Base-by-base conservation (phyloP, 352 stramenopile genomes). In the Pythium grandisporangium region DNA sequence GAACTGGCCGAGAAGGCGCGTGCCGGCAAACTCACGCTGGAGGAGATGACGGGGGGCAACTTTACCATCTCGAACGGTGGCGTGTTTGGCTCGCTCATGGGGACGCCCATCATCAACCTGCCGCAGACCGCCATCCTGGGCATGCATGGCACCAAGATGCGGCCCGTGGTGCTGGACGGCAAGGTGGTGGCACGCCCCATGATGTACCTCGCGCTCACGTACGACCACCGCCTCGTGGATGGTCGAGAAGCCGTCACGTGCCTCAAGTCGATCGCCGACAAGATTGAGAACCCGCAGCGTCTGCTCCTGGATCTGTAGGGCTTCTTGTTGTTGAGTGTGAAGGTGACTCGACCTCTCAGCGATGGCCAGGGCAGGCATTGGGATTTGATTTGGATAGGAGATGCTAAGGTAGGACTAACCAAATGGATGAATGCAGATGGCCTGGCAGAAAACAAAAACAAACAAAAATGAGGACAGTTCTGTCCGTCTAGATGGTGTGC, bases 191-290 rank as follows among this genome's bases (percentile, higher is more conserved):
- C 94, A 7, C 66, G 96, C 33, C 96, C 96, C 23, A 99, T 99
- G 95, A 99, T 99, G 96, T 99, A 99, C 73, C 69, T 99, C 35
- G 96, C 96, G 32, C 80, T 99, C 40, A 99, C 95, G 42, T 99
- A 99, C 70, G 96, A 99, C 80, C 96, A 99, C 81, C 86, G 96
- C 44, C 71, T 99, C 37, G 96, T 99, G 47, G 96, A 99, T 62
- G 96, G 96, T 25, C 92, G 95, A 51, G 96, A 99, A 74, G 95
- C 93, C 42, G 96, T 99, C 25, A 99, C 95, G 36, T 99, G 97
- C 70, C 82, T 99, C 49, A 98, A 98, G 72, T 90, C 76, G 46
- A 96, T 99, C 56, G 88, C 92, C 21, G 88, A 98, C 55, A 99
- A 99, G 75, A 95, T 99, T 53, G 87, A 97, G 49, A 93, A 98